Percentiles rank a stretch among this genome's conserved stretches.
phyloP scores from a whole-genome alignment of 129 eudicot species.

The carrot (Daucus carota) region DH1_v3.0 NC_030388.2:23059501-23060000 shows the following conservation, averaged over 20 bases:
- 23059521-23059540: not conserved
- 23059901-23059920: not conserved
- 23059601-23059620: not conserved
- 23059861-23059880: not conserved
- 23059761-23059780: not conserved
- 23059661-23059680: not conserved
- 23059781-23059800: not conserved
- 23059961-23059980: too few species aligned
- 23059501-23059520: not conserved
- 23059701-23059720: too few species aligned
- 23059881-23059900: not conserved
- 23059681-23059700: not conserved
- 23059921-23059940: not conserved
- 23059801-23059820: not conserved
- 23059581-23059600: not conserved
- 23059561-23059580: not conserved
- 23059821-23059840: not conserved
- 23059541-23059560: not conserved
- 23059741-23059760: not conserved
- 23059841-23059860: not conserved
- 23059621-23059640: not conserved
- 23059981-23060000: too few species aligned
- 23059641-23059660: not conserved
- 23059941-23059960: too few species aligned
- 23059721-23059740: not conserved